These are phyloP conservation scores for Cubamyces sp. DNA, from an alignment of 768 basidiomycete species.

Conservation along the genomic window DNA sequence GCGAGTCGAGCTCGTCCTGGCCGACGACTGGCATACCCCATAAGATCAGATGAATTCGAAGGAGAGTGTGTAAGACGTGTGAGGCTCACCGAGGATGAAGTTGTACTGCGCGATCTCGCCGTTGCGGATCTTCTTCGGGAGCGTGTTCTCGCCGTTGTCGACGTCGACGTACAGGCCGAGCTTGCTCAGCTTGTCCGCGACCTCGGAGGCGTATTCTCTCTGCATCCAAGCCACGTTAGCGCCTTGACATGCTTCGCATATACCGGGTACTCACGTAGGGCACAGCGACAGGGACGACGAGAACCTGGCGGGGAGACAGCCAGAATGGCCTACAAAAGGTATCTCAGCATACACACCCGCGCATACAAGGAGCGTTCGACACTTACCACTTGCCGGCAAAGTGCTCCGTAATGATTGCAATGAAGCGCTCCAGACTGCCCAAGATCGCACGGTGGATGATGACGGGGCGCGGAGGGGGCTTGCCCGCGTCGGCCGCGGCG, in stretches of 20 bases:
- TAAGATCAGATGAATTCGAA: background rate
- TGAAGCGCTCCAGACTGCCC: conserved; percentile 93
- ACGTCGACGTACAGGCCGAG: conserved; percentile 88
- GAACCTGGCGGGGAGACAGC: conserved; percentile 94
- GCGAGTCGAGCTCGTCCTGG: conserved; percentile 83
- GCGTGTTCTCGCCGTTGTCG: conserved; percentile 89
- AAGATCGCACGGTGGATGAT: conserved; percentile 98
- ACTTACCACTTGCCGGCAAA: conserved; percentile 95
- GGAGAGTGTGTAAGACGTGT: background rate
- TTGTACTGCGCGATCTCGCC: conserved; percentile 98
- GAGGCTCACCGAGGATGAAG: conserved; percentile 81
- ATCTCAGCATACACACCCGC: background rate
- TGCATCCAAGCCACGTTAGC: conserved; percentile 37
- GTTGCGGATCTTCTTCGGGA: conserved; percentile 97
- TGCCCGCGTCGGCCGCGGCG: conserved; percentile 48
- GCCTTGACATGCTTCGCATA: background rate
- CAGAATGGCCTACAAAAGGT: conserved; percentile 83
- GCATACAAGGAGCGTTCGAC: background rate
- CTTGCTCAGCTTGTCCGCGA: conserved; percentile 66
- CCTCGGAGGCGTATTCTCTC: conserved; percentile 90
- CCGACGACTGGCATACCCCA: conserved; percentile 74
- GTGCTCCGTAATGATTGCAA: conserved; percentile 96
- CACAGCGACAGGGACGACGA: conserved; percentile 91
- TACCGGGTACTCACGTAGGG: conserved; percentile 70
- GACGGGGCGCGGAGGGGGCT: conserved; percentile 76